Evolutionary conservation across 345 rosid genomes (phyloP).

Genomic region (Salix suchowensis): DNA sequence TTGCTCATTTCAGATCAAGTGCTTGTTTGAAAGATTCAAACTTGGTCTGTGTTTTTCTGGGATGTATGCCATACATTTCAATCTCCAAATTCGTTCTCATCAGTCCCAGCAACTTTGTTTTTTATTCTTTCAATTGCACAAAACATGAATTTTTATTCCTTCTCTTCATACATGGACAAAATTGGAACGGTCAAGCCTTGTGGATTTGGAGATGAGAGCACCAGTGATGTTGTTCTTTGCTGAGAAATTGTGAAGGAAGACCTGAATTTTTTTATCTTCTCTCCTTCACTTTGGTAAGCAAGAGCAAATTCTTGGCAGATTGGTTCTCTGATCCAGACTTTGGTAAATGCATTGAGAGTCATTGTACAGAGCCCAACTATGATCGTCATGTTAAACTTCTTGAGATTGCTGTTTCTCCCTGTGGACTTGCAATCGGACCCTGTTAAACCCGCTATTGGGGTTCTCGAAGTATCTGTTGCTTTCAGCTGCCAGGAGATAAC

Average conservation of each 20-base stretch:
- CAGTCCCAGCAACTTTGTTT: not conserved
- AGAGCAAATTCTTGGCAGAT: constrained; percentile 42
- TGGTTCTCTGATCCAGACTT: constrained; percentile 23
- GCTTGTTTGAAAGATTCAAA: constrained; percentile 3
- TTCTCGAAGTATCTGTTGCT: constrained; percentile 39
- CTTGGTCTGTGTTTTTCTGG: not conserved
- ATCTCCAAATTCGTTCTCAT: not conserved
- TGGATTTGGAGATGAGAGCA: constrained; percentile 33
- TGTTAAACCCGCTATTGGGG: constrained; percentile 42
- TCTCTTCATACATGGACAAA: constrained; percentile 32
- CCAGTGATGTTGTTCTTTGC: constrained; percentile 32
- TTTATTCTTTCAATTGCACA: constrained; percentile 12
- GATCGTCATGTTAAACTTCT: constrained; percentile 39
- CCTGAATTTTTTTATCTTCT: constrained; percentile 39
- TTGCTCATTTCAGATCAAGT: not conserved
- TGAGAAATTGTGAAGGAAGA: constrained; percentile 40
- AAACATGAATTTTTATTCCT: constrained; percentile 33
- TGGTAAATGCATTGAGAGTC: constrained; percentile 25
- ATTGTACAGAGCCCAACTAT: constrained; percentile 35
- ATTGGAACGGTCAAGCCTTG: constrained; percentile 20
- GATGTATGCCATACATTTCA: not conserved
- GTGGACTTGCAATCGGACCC: constrained; percentile 29
- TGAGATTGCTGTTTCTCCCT: constrained; percentile 39
- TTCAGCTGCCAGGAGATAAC: constrained; percentile 42
- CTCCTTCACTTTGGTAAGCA: constrained; percentile 29